These are phyloP conservation scores for Boletus barrowsii DNA, from an alignment of 768 basidiomycete species.

Conservation along the genomic window DNA sequence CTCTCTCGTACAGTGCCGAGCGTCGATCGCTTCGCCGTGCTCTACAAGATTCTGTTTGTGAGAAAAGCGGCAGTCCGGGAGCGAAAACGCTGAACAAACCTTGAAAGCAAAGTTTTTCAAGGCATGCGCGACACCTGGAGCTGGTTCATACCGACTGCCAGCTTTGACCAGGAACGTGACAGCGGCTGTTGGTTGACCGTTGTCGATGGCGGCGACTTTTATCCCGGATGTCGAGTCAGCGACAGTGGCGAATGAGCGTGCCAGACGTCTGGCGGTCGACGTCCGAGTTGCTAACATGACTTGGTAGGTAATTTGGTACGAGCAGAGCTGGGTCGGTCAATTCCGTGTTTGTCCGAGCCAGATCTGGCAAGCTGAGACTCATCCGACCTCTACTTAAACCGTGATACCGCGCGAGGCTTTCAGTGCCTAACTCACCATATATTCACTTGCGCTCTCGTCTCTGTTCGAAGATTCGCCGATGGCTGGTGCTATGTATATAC, in stretches of 20 bases:
- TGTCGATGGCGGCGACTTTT: slow-evolving; percentile 83
- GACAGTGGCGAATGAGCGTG: slow-evolving; percentile 78
- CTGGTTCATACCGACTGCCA: slow-evolving; percentile 83
- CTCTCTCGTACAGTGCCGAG: slow-evolving; percentile 89
- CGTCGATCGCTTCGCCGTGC: slow-evolving; percentile 80
- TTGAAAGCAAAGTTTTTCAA: slow-evolving; percentile 99
- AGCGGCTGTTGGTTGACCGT: slow-evolving; percentile 77
- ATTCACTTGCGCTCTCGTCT: no score
- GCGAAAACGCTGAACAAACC: slow-evolving; percentile 46
- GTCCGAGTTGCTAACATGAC: slow-evolving; percentile 56
- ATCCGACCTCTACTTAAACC: no score
- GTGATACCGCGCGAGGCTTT: no score
- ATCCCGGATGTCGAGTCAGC: slow-evolving; percentile 69
- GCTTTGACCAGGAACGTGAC: slow-evolving; percentile 92
- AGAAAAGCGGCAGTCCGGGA: background rate
- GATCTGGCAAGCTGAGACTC: no score
- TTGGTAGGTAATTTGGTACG: slow-evolving; percentile 27
- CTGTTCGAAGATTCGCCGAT: no score
- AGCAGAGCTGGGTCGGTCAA: slow-evolving; percentile 27
- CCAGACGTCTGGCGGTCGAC: slow-evolving; percentile 56
- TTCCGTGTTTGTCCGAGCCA: slow-evolving; percentile 28
- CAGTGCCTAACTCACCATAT: no score
- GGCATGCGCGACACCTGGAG: slow-evolving; percentile 87
- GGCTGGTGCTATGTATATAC: no score
- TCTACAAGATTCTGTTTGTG: slow-evolving; percentile 42